These are phyloP conservation scores for Sophora flavescens DNA, from an alignment of 306 rosid species.

Conservation along the genomic window DNA sequence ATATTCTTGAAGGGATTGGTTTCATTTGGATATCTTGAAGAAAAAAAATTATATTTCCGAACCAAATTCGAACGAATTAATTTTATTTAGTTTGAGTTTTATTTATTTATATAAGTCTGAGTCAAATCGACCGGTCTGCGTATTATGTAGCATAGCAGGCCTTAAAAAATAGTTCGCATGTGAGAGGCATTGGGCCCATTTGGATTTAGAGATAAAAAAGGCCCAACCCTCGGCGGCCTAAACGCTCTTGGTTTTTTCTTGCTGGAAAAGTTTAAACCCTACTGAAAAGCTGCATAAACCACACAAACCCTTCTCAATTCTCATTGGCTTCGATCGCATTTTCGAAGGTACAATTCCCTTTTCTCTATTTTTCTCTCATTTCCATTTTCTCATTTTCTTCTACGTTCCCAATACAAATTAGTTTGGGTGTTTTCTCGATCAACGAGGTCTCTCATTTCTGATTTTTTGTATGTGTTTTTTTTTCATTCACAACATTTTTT, in stretches of 20 bases:
- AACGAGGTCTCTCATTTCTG: too few relatives aligned
- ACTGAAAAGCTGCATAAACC: slow-evolving; percentile 42
- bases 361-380: not conserved
- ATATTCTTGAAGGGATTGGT: too few relatives aligned
- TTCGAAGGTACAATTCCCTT: slow-evolving; percentile 29
- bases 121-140: too few relatives aligned
- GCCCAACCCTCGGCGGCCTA: not conserved
- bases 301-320: not conserved
- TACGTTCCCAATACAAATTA: not conserved
- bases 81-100: too few relatives aligned
- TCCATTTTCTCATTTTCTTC: not conserved
- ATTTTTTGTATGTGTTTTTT: too few relatives aligned
- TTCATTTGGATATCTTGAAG: too few relatives aligned
- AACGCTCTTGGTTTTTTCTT: slow-evolving; percentile 14
- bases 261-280: slow-evolving; percentile 52
- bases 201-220: not conserved
- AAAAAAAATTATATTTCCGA: too few relatives aligned
- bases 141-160: too few relatives aligned
- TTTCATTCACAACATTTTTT: not conserved
- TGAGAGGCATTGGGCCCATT: not conserved
- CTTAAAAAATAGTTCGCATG: too few relatives aligned
- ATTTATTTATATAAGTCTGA: too few relatives aligned
- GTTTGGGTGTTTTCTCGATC: not conserved
- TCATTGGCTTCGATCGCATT: not conserved
- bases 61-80: too few relatives aligned